A percentile compares a stretch with the other conserved stretches of the same genome.
These are phyloP conservation scores for Hypoxylon sp. DNA, from an alignment of 2,329 filamentous ascomycete species.

Conservation along the genomic window DNA sequence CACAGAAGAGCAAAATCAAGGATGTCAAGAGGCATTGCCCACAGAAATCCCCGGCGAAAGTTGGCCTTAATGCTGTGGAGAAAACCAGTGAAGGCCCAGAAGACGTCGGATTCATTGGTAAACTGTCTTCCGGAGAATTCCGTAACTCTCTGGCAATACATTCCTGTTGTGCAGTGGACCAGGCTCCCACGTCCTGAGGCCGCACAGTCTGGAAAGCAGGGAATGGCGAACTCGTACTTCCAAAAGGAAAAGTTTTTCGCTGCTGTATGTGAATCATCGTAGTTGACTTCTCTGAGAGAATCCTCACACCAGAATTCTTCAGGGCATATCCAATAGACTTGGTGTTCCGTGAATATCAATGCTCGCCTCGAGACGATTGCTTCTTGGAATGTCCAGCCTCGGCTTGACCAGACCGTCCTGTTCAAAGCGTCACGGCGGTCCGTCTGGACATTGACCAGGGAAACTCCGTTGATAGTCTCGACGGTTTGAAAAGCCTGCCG, in stretches of 20 bases:
- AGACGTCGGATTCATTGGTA: neutral
- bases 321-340: neutral
- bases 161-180: neutral
- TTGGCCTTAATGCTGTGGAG: neutral
- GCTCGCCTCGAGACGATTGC: neutral
- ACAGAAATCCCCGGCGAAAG: neutral
- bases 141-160: neutral
- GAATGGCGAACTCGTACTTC: no score
- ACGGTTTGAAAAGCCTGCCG: neutral
- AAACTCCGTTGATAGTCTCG: neutral
- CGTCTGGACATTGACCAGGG: neutral
- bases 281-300: neutral
- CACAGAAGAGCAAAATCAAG: neutral
- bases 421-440: neutral
- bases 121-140: neutral
- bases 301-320: neutral
- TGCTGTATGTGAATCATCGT: neutral
- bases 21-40: neutral
- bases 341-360: neutral
- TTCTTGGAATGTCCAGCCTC: neutral
- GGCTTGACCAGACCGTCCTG: neutral
- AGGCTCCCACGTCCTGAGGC: no score
- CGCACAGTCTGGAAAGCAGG: no score
- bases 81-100: neutral
- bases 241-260: neutral